A percentile compares a stretch with the other conserved stretches of the same genome.
These are phyloP conservation scores for Ceratocystiopsis minuta DNA, from an alignment of 2,329 filamentous ascomycete species.

Conservation along the genomic window DNA sequence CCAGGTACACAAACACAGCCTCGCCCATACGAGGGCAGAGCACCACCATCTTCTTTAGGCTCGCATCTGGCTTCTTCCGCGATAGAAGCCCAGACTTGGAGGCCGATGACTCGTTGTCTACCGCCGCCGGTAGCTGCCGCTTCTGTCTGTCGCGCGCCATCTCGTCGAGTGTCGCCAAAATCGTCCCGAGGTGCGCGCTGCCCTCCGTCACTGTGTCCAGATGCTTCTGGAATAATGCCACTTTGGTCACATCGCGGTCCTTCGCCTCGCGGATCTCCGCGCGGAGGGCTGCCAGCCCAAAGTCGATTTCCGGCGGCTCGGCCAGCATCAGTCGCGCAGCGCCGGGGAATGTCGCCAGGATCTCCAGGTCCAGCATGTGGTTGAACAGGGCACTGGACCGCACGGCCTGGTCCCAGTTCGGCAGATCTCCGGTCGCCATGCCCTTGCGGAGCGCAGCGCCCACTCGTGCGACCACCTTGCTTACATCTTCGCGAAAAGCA, in stretches of 20 bases:
- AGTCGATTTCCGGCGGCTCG: slow-evolving; percentile 42
- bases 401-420: slow-evolving; percentile 9
- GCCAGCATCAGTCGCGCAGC: slow-evolving; percentile 34
- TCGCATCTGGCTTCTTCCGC: slow-evolving; percentile 1
- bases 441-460: slow-evolving; percentile 1
- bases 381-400: slow-evolving; percentile 9
- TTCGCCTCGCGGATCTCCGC: slow-evolving; percentile 6
- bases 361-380: slow-evolving; percentile 9
- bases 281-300: slow-evolving; percentile 47
- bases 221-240: slow-evolving; percentile 7
- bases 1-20: slow-evolving; percentile 10
- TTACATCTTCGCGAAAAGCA: slow-evolving; percentile 17
- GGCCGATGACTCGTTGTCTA: not conserved
- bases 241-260: slow-evolving; percentile 5
- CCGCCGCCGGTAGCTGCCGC: not conserved
- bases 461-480: slow-evolving; percentile 16
- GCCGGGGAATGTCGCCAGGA: slow-evolving; percentile 10
- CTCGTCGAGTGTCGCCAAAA: slow-evolving; percentile 6
- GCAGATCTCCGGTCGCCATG: not conserved
- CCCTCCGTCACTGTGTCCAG: slow-evolving; percentile 6
- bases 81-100: not conserved
- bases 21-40: slow-evolving; percentile 11
- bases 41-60: slow-evolving; percentile 11
- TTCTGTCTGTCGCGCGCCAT: slow-evolving; percentile 7
- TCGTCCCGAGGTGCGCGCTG: slow-evolving; percentile 7